A percentile compares a stretch with the other conserved stretches of the same genome.
Conservation (phyloP, 1,139 yeast genomes). For the Zygosaccharomyces pseudobailii region DNA sequence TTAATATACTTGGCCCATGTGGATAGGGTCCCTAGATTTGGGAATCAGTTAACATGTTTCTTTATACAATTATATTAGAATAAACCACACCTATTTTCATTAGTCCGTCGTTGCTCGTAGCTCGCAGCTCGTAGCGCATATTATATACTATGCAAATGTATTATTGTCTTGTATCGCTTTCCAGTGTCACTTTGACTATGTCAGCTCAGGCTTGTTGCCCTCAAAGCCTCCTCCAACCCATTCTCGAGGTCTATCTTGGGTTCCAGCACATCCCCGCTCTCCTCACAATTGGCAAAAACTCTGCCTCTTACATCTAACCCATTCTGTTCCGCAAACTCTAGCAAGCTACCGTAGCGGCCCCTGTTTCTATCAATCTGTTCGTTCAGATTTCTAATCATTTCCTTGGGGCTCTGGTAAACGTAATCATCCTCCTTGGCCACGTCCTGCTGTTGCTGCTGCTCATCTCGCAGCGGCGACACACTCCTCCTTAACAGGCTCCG, state of each 20-base stretch:
- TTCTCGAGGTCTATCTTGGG: constrained; percentile 18
- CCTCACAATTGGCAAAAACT: constrained; percentile 25
- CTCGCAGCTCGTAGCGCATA: neutral
- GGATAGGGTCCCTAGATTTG: too few species aligned
- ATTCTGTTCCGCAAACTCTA: constrained; percentile 22
- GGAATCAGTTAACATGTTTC: too few species aligned
- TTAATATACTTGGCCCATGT: too few species aligned
- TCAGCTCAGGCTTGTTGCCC: neutral
- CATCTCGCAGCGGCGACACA: constrained; percentile 2
- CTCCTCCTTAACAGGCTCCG: neutral
- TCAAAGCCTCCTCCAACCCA: constrained; percentile 1
- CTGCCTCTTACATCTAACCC: constrained; percentile 19
- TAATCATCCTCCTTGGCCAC: neutral
- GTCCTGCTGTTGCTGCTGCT: neutral
- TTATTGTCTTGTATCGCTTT: neutral
- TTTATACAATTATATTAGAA: too few species aligned
- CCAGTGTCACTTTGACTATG: neutral
- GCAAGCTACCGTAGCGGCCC: constrained; percentile 19
- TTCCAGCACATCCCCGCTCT: constrained; percentile 15
- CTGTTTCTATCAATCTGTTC: constrained; percentile 29
- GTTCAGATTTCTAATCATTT: constrained; percentile 23
- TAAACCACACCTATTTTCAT: neutral
- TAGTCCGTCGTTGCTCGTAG: neutral
- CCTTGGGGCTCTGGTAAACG: constrained; percentile 14
- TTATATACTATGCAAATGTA: neutral